These are phyloP conservation scores for Cadophora sp. DNA, from an alignment of 2,329 filamentous ascomycete genomes.

Conservation along the genomic window DNA sequence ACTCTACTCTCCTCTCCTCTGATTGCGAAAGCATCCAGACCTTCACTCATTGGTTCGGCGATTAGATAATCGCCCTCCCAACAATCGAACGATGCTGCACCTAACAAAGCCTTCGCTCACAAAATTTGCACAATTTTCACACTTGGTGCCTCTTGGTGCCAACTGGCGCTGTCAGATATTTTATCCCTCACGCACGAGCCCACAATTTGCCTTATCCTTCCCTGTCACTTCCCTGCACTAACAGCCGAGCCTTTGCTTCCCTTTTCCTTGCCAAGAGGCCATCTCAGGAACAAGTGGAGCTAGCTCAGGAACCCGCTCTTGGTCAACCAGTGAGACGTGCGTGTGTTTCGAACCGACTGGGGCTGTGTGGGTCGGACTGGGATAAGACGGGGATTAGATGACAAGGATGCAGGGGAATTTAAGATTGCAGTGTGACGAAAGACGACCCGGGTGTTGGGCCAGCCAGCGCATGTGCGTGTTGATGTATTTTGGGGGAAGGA, in stretches of 20 bases:
- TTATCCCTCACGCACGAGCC: conserved; percentile 12
- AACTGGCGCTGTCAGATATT: neutral
- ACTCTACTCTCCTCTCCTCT: neutral
- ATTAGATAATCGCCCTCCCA: conserved; percentile 10
- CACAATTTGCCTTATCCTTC: neutral
- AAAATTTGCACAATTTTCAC: conserved; percentile 1
- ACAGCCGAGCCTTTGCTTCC: neutral
- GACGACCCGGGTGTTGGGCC: conserved; percentile 3
- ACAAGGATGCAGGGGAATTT: neutral
- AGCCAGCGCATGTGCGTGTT: neutral
- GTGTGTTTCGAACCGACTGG: neutral
- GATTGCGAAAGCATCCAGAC: neutral
- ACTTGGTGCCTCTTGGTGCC: too few relatives aligned
- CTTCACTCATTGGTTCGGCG: neutral
- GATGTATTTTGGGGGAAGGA: neutral
- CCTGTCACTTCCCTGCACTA: neutral
- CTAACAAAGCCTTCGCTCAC: neutral
- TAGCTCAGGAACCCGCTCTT: conserved; percentile 2
- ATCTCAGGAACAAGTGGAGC: neutral
- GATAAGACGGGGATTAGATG: neutral
- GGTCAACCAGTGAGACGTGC: conserved; percentile 2
- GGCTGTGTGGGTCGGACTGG: neutral
- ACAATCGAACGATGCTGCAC: neutral
- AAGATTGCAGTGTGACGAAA: conserved; percentile 7
- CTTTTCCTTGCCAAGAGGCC: neutral